These are phyloP conservation scores for Castanea crenata DNA, from an alignment of 306 rosid species.

Conservation along the genomic window DNA sequence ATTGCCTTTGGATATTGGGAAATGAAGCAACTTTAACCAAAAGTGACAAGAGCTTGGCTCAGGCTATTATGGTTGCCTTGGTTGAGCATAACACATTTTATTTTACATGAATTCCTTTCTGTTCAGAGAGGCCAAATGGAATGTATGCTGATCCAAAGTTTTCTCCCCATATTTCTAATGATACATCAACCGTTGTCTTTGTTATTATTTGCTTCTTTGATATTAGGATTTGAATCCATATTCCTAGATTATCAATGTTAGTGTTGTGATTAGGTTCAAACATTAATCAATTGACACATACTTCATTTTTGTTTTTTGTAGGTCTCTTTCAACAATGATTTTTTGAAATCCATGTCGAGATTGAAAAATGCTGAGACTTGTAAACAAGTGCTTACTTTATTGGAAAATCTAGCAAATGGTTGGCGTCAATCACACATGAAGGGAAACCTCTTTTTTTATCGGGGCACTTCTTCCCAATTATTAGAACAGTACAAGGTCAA, in stretches of 20 bases:
- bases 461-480: slow-evolving; percentile 5
- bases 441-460: not conserved
- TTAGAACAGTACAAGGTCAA: slow-evolving; percentile 28
- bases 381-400: not conserved
- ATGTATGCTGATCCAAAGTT: slow-evolving; percentile 10
- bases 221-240: too few relatives aligned
- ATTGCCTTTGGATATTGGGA: slow-evolving; percentile 44
- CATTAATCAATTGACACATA: not conserved
- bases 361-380: not conserved
- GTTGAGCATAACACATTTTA: slow-evolving; percentile 1
- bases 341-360: not conserved
- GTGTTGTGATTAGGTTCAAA: not conserved
- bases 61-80: slow-evolving; percentile 15
- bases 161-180: too few relatives aligned
- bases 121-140: slow-evolving; percentile 31
- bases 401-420: not conserved
- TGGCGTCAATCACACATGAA: not conserved
- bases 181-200: too few relatives aligned
- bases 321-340: not conserved
- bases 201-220: too few relatives aligned
- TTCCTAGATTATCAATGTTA: not conserved
- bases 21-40: slow-evolving; percentile 21
- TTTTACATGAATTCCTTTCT: not conserved
- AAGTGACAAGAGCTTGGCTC: slow-evolving; percentile 25
- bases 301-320: not conserved